Percentiles rank a stretch among this genome's conserved stretches.
These are phyloP conservation scores for Leccinellum rugosiceps DNA, from an alignment of 768 basidiomycete genomes.

Conservation along the genomic window DNA sequence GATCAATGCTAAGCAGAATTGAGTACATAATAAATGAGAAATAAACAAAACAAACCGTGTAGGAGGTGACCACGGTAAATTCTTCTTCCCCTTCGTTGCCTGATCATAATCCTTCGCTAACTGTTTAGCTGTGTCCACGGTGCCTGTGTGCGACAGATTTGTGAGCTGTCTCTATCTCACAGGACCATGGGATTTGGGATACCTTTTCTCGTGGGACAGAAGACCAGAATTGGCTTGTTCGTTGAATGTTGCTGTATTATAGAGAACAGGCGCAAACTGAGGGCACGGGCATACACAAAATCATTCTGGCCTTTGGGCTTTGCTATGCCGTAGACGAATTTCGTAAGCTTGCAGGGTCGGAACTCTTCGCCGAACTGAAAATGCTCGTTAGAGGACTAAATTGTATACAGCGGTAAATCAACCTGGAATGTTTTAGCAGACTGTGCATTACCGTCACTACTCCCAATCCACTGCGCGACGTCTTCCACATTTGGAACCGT, in stretches of 20 bases:
- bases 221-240: constrained; percentile 85
- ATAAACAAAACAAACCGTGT: constrained; percentile 37
- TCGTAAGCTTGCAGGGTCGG: constrained; percentile 77
- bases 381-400: neutral
- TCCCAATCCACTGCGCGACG: constrained; percentile 84
- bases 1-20: constrained; percentile 44
- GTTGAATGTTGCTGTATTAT: constrained; percentile 69
- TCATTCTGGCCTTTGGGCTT: constrained; percentile 67
- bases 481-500: constrained; percentile 93
- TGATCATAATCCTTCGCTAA: constrained; percentile 70
- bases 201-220: constrained; percentile 89
- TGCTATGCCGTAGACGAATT: constrained; percentile 69
- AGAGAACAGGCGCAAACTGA: constrained; percentile 72
- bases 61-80: constrained; percentile 69
- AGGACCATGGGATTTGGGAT: neutral
- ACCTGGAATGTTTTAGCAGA: constrained; percentile 73
- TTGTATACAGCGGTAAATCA: neutral
- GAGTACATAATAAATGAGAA: neutral
- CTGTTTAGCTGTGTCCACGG: constrained; percentile 68
- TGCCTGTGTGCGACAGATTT: constrained; percentile 37
- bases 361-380: constrained; percentile 88
- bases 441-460: constrained; percentile 25
- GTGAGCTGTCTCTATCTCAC: neutral
- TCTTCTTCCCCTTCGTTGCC: constrained; percentile 43
- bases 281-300: constrained; percentile 65